Percentiles rank a stretch among this genome's conserved stretches.
phyloP scores from a whole-genome alignment of 2,329 filamentous ascomycete genomes.

The Sclerotinia minor region DNA sequence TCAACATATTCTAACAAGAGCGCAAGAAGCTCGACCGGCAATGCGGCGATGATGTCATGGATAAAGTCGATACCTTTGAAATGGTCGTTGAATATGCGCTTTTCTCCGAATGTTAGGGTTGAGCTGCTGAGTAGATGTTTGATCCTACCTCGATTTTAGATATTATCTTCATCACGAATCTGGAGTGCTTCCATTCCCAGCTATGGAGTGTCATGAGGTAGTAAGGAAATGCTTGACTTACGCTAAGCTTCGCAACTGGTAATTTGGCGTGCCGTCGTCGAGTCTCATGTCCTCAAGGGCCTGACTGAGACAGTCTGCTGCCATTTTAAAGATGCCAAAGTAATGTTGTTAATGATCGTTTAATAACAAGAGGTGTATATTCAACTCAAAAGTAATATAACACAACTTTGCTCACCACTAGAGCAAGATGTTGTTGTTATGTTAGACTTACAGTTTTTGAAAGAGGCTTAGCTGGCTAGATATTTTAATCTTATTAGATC shows the following conservation, averaged over 20 bases:
- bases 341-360: not conserved
- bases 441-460: not conserved
- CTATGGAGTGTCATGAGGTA: not conserved
- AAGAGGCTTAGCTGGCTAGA: not conserved
- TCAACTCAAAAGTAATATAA: not conserved
- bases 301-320: not conserved
- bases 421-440: not conserved
- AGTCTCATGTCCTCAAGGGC: slow-evolving; percentile 5
- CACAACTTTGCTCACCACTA: not conserved
- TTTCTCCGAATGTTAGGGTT: slow-evolving; percentile 13
- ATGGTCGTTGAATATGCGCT: slow-evolving; percentile 13
- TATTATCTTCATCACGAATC: not conserved
- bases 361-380: not conserved
- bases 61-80: slow-evolving; percentile 21
- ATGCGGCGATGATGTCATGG: slow-evolving; percentile 11
- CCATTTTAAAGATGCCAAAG: slow-evolving; percentile 7
- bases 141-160: not conserved
- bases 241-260: slow-evolving; percentile 16
- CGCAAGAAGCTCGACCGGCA: slow-evolving; percentile 34
- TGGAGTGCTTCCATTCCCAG: not conserved
- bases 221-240: not conserved
- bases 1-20: slow-evolving; percentile 31
- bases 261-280: slow-evolving; percentile 18
- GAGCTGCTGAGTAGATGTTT: slow-evolving; percentile 7
- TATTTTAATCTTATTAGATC: not conserved